Evolutionary conservation across 2,329 filamentous ascomycete species (phyloP).

Genomic region (Colletotrichum somersetense): DNA sequence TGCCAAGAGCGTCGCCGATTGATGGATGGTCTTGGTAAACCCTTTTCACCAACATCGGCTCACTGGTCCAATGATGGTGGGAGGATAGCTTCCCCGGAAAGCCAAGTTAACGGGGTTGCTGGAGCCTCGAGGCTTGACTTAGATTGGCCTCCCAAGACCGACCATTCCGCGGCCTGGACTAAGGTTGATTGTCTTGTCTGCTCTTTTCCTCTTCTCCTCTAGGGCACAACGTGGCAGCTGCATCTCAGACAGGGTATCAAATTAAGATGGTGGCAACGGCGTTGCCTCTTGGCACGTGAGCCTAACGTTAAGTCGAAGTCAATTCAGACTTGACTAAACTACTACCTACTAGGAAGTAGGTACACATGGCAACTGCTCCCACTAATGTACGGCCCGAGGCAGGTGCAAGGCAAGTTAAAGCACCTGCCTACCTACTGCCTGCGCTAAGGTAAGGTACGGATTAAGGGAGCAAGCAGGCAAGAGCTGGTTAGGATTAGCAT

Average conservation of each 20-base stretch:
- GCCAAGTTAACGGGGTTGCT: conserved; percentile 22
- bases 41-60: conserved; percentile 13
- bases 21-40: conserved; percentile 33
- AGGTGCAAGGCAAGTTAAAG: background rate
- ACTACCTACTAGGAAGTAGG: background rate
- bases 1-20: background rate
- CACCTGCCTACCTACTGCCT: background rate
- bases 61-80: conserved; percentile 22
- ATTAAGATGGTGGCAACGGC: conserved; percentile 13
- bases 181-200: background rate
- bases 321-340: conserved; percentile 14
- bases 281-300: conserved; percentile 18
- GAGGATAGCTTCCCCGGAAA: conserved; percentile 25
- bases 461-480: background rate
- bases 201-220: background rate
- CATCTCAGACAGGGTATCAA: conserved; percentile 22
- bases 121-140: background rate
- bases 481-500: background rate
- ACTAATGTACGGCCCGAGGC: background rate
- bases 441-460: background rate
- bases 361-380: background rate
- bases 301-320: background rate
- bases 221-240: background rate
- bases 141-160: conserved; percentile 19
- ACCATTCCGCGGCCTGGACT: conserved; percentile 16